Evolutionary conservation across 1,139 yeast species (phyloP), one percentile per base, ranked within the genome.

Genomic region (Lodderomyces beijingensis): DNA sequence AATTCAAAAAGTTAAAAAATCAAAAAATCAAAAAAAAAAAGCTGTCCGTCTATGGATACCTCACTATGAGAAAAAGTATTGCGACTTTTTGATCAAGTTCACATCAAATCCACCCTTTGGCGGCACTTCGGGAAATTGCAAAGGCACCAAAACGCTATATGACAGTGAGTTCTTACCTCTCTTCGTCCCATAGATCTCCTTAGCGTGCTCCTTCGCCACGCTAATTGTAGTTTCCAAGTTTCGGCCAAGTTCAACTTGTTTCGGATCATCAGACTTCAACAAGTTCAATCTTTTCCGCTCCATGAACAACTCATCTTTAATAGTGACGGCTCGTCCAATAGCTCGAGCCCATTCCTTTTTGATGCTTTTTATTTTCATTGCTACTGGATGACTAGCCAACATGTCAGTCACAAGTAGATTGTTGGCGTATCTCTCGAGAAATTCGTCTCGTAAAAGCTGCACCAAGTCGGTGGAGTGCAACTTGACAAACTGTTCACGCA

Each of bases 21-120:
- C n/a, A n/a, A n/a, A n/a, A n/a, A n/a, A n/a, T n/a, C n/a, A n/a
- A n/a, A n/a, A n/a, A n/a, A n/a, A n/a, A n/a, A n/a, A n/a, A n/a
- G n/a, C n/a, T n/a, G n/a, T n/a, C n/a, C n/a, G n/a, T n/a, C n/a
- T n/a, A n/a, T n/a, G n/a, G n/a, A n/a, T n/a, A n/a, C n/a, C n/a
- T n/a, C n/a, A 12, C 25, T 32, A 69, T 29, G 74, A 63, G 60
- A 91, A 91, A 68, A 91, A 91, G 59, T 91, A 91, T 31, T 72
- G 71, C 39, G 95, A 85, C 30, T 79, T 73, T 48, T 73, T 72
- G 34, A 91, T 81, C 40, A 73, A 74, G 29, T 65, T 61, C 27
- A 91, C 94, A 51, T 89, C 94, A 50, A 89, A 86, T 20, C 78
- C 79, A 29, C 96, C 98, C 57, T 76, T 83, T 33, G 71, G 62